Evolutionary conservation across 169 alveolate genomes (phyloP), one percentile per base, ranked within the genome.

Genomic region (Sarcocystis neurona): DNA sequence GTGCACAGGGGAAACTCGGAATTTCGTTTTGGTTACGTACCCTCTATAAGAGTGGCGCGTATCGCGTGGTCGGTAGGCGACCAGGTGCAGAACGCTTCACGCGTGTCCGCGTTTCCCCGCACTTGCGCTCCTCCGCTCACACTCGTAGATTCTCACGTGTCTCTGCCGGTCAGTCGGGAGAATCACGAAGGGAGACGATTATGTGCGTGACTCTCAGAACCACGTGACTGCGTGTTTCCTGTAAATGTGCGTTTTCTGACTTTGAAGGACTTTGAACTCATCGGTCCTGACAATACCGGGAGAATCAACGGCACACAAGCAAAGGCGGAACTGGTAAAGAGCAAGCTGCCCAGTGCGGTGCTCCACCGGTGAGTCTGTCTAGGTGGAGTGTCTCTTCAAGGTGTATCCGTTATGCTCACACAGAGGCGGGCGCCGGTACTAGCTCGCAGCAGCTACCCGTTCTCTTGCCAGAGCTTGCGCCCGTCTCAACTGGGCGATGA

Each of bases 291-390:
- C 60, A 0, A 20, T 27, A 1, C n/a, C 32, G 84, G 84, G 78
- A 87, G 90, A 77, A 53, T 92, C 77, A 79, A 92, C 74, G 95
- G 95, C 5, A 77, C 90, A 30, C 93, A 90, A 87, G 95, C 91
- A 34, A 92, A 92, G 85, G 93, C 68, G 12, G 95, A 92, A 43
- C 56, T 92, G 37, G 90, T 89, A 47, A 92, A 90, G 85, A 92
- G 95, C 90, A 92, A 90, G 47, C 60, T 92, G 46, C 95, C 95
- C 32, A 85, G 92, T 66, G 79, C 93, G 0, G 92, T 92, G 46
- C 74, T 92, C 20, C 95, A 92, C 87, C 43, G 85, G 91, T 86
- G 18, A 3, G 84, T 32, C 80, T 63, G 30, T n/a, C n/a, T n/a
- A n/a, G n/a, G n/a, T n/a, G n/a, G n/a, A n/a, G n/a, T n/a, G n/a